phyloP scores from a whole-genome alignment of 257 asterid species.

The Solanum ossicruentum region DNA sequence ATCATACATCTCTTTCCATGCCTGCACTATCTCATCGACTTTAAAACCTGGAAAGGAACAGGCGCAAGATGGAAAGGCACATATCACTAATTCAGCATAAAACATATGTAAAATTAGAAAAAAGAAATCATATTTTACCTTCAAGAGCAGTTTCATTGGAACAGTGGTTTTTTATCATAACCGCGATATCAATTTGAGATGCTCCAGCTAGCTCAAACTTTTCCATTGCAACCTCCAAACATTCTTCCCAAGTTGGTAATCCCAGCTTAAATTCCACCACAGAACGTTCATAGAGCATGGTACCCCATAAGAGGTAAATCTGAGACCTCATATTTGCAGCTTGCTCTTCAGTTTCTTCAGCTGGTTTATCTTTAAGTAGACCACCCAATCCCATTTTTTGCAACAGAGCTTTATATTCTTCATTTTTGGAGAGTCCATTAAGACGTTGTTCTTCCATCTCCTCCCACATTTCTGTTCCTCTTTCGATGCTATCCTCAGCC shows the following conservation, averaged over 20 bases:
- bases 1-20: constrained; percentile 97
- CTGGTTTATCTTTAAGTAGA: constrained; percentile 35
- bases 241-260: constrained; percentile 88
- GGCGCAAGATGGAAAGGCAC: not conserved
- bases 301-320: constrained; percentile 85
- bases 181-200: constrained; percentile 71
- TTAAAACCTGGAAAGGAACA: constrained; percentile 48
- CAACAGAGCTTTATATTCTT: constrained; percentile 49
- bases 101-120: not conserved
- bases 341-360: constrained; percentile 58
- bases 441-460: constrained; percentile 88
- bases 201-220: constrained; percentile 89
- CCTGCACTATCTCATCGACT: constrained; percentile 94
- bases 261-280: constrained; percentile 79
- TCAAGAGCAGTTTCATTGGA: constrained; percentile 88
- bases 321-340: constrained; percentile 65
- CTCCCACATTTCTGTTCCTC: constrained; percentile 91
- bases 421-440: constrained; percentile 65
- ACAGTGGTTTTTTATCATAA: constrained; percentile 92
- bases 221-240: constrained; percentile 86
- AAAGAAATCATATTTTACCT: constrained; percentile 24
- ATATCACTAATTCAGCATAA: not conserved
- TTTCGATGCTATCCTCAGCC: constrained; percentile 95
- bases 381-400: constrained; percentile 53
- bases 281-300: constrained; percentile 81